Evolutionary conservation across 371 early-diverging fungal genomes (phyloP).

Genomic region (Cokeromyces recurvatus): DNA sequence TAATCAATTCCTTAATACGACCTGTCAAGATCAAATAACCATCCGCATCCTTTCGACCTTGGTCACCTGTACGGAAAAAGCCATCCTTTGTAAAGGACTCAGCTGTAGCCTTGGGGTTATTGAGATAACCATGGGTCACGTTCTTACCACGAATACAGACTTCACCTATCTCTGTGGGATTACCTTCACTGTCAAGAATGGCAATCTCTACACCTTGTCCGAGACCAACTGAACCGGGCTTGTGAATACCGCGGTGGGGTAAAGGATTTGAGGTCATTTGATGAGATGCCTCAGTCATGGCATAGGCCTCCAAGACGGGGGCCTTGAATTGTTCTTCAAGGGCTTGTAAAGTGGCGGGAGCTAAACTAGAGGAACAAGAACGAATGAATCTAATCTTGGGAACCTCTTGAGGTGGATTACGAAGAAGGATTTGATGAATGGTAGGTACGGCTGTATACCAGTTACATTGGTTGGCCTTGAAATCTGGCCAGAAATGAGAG

Average conservation of each 20-base stretch:
- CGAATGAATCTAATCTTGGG: slow-evolving; percentile 78
- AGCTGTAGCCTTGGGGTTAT: slow-evolving; percentile 75
- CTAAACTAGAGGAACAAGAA: slow-evolving; percentile 78
- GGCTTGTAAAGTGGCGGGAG: slow-evolving; percentile 68
- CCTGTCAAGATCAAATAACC: slow-evolving; percentile 75
- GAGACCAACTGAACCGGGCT: slow-evolving; percentile 80
- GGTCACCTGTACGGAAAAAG: slow-evolving; percentile 82
- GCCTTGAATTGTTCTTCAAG: slow-evolving; percentile 69
- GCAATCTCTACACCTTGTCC: slow-evolving; percentile 78
- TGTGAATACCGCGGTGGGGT: slow-evolving; percentile 63
- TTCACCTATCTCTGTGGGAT: slow-evolving; percentile 64
- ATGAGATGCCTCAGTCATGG: slow-evolving; percentile 92
- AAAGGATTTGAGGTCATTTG: slow-evolving; percentile 87
- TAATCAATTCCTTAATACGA: slow-evolving; percentile 78
- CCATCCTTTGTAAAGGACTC: slow-evolving; percentile 60
- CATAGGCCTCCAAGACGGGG: slow-evolving; percentile 86
- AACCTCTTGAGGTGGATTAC: slow-evolving; percentile 41
- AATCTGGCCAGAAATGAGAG: slow-evolving; percentile 76
- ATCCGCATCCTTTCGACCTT: slow-evolving; percentile 67
- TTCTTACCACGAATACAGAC: slow-evolving; percentile 82
- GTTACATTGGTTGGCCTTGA: slow-evolving; percentile 51
- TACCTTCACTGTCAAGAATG: slow-evolving; percentile 65
- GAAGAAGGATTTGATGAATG: slow-evolving; percentile 80
- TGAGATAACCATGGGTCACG: slow-evolving; percentile 76
- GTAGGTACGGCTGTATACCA: slow-evolving; percentile 91